Evolutionary conservation across 1,284 basidiomycete genomes (phyloP), one percentile per base, ranked within the genome.

Genomic region (Megacollybia platyphylla): DNA sequence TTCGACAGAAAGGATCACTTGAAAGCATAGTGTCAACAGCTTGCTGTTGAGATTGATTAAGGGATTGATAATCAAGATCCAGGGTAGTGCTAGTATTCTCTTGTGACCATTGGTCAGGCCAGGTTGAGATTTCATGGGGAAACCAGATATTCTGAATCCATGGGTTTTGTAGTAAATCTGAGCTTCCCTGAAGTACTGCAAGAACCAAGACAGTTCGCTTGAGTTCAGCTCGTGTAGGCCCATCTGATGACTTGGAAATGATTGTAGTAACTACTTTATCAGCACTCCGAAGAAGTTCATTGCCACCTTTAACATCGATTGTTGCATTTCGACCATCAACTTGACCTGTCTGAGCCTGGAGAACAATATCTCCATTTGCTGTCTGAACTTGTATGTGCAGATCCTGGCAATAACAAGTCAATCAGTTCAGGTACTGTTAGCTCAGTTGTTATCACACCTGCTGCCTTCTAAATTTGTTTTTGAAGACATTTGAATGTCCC

Each of bases 141-240:
- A 70, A 63, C 57, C 66, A 78, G 34, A 83, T 73, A 47, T 71
- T 71, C 28, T 68, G 57, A 13, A 79, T 58, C 69, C 76, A 84
- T 4, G 76, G 71, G 47, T 66, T 78, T 17, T 63, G 54, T 32
- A 69, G 54, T 17, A 71, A 45, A 8, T 58, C 52, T 20, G 55
- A 44, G 5, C 50, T 48, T 2, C 73, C 72, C 51, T 82, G 76
- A 3, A 83, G 60, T 35, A 68, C 60, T 13, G 56, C 57, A 4
- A 76, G 66, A 17, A 80, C 50, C 11, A 63, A 56, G 0, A 57
- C 52, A 1, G 64, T 63, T 27, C 70, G 64, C 40, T 66, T 59
- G 5, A 54, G 52, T 45, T 79, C 76, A 28, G 78, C 75, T 15
- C 48, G 51, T 4, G 79, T 81, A 6, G 68, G 69, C 18, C 60